These are phyloP conservation scores for Centella asiatica DNA, from an alignment of 129 eudicot species.

Conservation along the genomic window DNA sequence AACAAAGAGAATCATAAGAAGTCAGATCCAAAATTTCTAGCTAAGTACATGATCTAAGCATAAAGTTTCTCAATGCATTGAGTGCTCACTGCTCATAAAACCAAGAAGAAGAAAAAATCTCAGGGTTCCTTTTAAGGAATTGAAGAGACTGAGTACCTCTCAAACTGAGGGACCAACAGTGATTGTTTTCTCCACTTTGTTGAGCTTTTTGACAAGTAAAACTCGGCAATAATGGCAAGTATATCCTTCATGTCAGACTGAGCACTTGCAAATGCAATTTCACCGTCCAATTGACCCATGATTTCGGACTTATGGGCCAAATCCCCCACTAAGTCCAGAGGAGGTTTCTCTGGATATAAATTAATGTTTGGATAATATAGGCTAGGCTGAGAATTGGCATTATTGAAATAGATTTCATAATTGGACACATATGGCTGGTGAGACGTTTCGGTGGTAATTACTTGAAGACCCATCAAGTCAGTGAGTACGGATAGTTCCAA, in stretches of 20 bases:
- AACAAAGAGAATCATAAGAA: too few species aligned
- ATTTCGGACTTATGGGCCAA: conserved; percentile 29
- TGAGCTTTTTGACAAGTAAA: conserved; percentile 33
- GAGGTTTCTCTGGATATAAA: conserved; percentile 27
- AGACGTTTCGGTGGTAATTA: conserved; percentile 21
- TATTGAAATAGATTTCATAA: conserved; percentile 9
- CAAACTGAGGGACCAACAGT: conserved; percentile 59
- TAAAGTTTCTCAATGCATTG: not conserved
- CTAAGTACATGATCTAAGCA: not conserved
- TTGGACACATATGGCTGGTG: conserved; percentile 18
- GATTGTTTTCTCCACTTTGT: conserved; percentile 39
- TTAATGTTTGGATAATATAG: conserved; percentile 37
- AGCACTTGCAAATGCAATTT: conserved; percentile 15
- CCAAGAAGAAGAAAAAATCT: not conserved
- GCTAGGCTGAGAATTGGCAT: conserved; percentile 20
- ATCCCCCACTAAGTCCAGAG: conserved; percentile 35
- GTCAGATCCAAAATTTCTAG: too few species aligned
- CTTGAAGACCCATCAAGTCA: conserved; percentile 37
- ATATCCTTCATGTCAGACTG: conserved; percentile 50
- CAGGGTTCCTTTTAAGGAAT: not conserved
- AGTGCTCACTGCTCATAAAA: not conserved
- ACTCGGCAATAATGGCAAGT: conserved; percentile 49
- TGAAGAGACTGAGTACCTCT: conserved; percentile 35
- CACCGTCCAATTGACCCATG: conserved; percentile 24
- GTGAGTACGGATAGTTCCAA: conserved; percentile 31